Evolutionary conservation across 1,139 yeast species (phyloP).

Genomic region (Yamadazyma aaseri): DNA sequence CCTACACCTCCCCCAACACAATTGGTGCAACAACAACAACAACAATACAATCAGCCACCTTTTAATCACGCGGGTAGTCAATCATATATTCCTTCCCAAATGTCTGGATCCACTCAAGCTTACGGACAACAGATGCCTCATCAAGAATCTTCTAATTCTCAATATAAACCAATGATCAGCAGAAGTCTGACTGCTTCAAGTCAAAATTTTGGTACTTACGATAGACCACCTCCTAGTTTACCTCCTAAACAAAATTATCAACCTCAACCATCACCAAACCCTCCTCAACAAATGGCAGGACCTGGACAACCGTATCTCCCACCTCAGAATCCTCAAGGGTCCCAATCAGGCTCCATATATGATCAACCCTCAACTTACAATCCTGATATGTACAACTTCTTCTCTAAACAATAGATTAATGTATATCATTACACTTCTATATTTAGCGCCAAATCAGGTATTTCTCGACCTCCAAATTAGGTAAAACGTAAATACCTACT

Average conservation of each 20-base stretch:
- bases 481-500: conserved; percentile 15
- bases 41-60: background rate
- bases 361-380: conserved; percentile 49
- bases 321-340: conserved; percentile 6
- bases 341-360: conserved; percentile 29
- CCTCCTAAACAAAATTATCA: conserved; percentile 12
- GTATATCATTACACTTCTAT: conserved; percentile 3
- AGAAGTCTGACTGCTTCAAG: conserved; percentile 10
- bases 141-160: conserved; percentile 2
- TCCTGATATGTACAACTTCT: conserved; percentile 48
- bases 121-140: conserved; percentile 4
- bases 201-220: conserved; percentile 5
- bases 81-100: conserved; percentile 1
- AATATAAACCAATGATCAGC: conserved; percentile 13
- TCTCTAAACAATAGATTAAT: conserved; percentile 25
- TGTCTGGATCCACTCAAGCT: conserved; percentile 6
- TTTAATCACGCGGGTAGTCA: too few relatives aligned
- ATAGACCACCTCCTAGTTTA: conserved; percentile 11
- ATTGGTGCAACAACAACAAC: background rate
- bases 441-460: conserved; percentile 4
- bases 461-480: conserved; percentile 8
- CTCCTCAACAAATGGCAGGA: conserved; percentile 7
- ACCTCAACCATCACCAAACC: conserved; percentile 3
- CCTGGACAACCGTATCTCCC: conserved; percentile 2
- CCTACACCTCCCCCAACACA: background rate